Evolutionary conservation across 1,284 basidiomycete genomes (phyloP).

Genomic region (Omphalotus olearius): DNA sequence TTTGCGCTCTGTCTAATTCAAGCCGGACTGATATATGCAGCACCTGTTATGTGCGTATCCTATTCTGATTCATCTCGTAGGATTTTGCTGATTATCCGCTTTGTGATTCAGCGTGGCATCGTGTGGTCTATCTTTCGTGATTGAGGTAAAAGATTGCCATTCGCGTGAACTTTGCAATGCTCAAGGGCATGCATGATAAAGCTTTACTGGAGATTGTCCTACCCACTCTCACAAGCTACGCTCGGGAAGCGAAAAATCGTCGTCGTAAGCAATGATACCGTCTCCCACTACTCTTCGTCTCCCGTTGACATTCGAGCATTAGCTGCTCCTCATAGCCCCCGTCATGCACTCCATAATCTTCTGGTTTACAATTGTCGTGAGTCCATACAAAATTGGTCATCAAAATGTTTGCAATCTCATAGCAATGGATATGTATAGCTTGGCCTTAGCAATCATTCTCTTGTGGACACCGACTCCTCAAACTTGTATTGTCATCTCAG

Average conservation of each 20-base stretch:
- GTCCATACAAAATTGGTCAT: not conserved
- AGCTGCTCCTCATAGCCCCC: slow-evolving; percentile 3
- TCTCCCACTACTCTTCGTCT: not conserved
- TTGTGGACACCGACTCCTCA: not conserved
- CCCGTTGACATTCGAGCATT: not conserved
- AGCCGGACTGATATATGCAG: slow-evolving; percentile 11
- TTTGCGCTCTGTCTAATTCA: slow-evolving; percentile 8
- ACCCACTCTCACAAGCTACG: not conserved
- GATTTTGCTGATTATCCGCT: not conserved
- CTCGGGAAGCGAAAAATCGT: not conserved
- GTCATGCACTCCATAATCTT: slow-evolving; percentile 3
- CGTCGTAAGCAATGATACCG: not conserved
- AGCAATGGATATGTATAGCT: not conserved
- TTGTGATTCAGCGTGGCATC: slow-evolving; percentile 3
- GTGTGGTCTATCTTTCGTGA: slow-evolving; percentile 4
- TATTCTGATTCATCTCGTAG: not conserved
- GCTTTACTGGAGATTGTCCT: slow-evolving; percentile 8
- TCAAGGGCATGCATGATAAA: not conserved
- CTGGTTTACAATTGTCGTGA: slow-evolving; percentile 9
- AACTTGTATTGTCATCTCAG: slow-evolving; percentile 11
- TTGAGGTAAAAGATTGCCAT: slow-evolving; percentile 1
- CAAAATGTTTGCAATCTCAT: not conserved
- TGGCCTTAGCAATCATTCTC: slow-evolving; percentile 2
- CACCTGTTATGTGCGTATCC: slow-evolving; percentile 4
- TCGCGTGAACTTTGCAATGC: not conserved